Evolutionary conservation across 345 rosid genomes (phyloP).

Genomic region (Linum trigynum): DNA sequence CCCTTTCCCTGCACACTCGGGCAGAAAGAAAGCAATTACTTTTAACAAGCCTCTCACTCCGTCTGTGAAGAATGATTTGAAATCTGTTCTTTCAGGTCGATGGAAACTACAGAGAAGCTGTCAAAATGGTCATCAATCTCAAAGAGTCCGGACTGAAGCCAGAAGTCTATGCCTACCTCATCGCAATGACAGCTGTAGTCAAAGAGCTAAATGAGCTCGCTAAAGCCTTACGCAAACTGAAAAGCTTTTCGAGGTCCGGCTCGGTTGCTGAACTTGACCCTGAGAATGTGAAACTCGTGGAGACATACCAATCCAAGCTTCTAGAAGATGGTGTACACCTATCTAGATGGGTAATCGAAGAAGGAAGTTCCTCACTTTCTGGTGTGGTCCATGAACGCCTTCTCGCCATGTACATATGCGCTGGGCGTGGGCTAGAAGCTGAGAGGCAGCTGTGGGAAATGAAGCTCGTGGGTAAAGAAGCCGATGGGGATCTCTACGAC

Average conservation of each 20-base stretch:
- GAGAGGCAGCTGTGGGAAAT: slow-evolving; percentile 89
- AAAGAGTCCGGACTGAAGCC: slow-evolving; percentile 71
- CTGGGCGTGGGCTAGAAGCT: slow-evolving; percentile 74
- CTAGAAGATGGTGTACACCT: slow-evolving; percentile 51
- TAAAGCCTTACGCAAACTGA: slow-evolving; percentile 62
- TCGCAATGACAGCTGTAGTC: slow-evolving; percentile 88
- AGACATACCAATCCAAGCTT: slow-evolving; percentile 62
- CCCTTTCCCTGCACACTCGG: too few relatives aligned
- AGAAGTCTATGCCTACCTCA: slow-evolving; percentile 72
- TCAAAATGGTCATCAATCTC: slow-evolving; percentile 52
- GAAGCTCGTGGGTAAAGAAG: slow-evolving; percentile 77
- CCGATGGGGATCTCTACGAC: slow-evolving; percentile 69
- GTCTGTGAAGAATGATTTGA: background rate
- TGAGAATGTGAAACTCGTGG: slow-evolving; percentile 40
- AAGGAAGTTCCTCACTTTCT: slow-evolving; percentile 41
- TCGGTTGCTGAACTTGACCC: slow-evolving; percentile 46
- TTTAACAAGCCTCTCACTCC: too few relatives aligned
- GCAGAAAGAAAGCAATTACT: too few relatives aligned
- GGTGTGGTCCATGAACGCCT: slow-evolving; percentile 81
- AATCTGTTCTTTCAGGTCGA: slow-evolving; percentile 41
- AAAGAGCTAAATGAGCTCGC: slow-evolving; percentile 79
- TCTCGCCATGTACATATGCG: slow-evolving; percentile 82
- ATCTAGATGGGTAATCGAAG: slow-evolving; percentile 67
- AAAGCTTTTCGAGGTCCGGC: slow-evolving; percentile 51
- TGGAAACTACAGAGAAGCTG: slow-evolving; percentile 63